Evolutionary conservation across 805 yeast species (phyloP).

Genomic region (Wickerhamiella australiensis): DNA sequence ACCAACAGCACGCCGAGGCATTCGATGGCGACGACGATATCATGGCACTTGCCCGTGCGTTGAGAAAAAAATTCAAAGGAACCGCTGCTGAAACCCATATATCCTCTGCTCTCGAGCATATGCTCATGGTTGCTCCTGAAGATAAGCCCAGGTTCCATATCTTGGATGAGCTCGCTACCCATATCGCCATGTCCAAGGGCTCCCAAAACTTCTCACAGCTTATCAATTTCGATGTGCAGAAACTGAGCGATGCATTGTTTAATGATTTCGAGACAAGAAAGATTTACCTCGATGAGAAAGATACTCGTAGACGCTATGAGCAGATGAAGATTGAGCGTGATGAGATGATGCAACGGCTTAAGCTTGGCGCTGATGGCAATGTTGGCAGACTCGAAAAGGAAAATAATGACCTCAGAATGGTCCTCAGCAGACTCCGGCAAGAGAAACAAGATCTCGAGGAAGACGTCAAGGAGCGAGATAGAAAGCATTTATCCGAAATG

Average conservation of each 20-base stretch:
- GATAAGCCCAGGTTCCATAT: constrained; percentile 42
- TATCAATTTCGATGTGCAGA: constrained; percentile 64
- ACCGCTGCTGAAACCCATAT: constrained; percentile 49
- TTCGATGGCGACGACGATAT: constrained; percentile 46
- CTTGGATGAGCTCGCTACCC: constrained; percentile 51
- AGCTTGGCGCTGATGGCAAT: constrained; percentile 66
- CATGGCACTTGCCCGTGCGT: constrained; percentile 47
- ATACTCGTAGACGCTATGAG: constrained; percentile 41
- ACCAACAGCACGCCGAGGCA: background rate
- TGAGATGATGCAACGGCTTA: constrained; percentile 51
- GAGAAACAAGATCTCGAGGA: constrained; percentile 46
- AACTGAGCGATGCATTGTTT: constrained; percentile 55
- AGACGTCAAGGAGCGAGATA: constrained; percentile 53
- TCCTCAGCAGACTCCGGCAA: constrained; percentile 48
- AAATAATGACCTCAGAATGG: constrained; percentile 48
- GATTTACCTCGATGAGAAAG: constrained; percentile 49
- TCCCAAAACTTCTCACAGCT: constrained; percentile 40
- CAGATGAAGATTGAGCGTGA: constrained; percentile 48
- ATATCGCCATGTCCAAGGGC: constrained; percentile 31
- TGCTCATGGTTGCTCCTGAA: constrained; percentile 36
- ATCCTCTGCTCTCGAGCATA: constrained; percentile 53
- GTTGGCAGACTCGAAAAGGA: constrained; percentile 49
- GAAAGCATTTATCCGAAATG: constrained; percentile 26
- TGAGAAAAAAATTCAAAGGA: constrained; percentile 46
- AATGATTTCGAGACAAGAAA: constrained; percentile 78